These are phyloP conservation scores for Pseudogymnoascus verrucosus DNA, from an alignment of 2,329 filamentous ascomycete genomes.

Conservation along the genomic window DNA sequence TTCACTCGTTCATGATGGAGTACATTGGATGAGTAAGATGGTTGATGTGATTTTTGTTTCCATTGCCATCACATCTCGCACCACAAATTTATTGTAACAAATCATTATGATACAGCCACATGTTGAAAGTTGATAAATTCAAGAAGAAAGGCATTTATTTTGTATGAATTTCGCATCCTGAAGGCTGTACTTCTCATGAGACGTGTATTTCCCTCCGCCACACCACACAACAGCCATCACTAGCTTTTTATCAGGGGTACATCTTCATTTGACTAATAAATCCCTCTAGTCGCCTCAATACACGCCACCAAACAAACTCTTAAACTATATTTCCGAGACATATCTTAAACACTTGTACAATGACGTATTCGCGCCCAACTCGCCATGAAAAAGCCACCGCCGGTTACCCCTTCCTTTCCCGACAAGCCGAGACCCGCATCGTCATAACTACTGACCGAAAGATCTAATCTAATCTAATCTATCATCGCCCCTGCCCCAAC, in stretches of 20 bases:
- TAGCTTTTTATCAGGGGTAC: background rate
- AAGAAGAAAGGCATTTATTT: background rate
- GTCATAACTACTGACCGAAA: background rate
- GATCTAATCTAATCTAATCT: conserved; percentile 5
- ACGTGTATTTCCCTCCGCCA: background rate
- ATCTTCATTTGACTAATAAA: background rate
- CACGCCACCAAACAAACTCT: background rate
- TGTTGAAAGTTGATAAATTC: too few relatives aligned
- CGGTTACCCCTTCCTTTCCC: background rate
- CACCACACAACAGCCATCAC: background rate
- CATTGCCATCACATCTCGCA: background rate
- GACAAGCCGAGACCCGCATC: background rate
- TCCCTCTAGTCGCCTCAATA: background rate
- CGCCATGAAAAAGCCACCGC: background rate
- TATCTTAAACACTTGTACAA: background rate
- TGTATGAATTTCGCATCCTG: background rate
- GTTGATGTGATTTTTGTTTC: background rate
- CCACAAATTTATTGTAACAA: background rate
- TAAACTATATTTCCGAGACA: background rate
- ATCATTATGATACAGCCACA: too few relatives aligned
- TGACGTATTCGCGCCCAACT: background rate
- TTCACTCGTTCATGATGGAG: background rate
- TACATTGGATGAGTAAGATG: background rate
- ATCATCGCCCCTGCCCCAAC: background rate
- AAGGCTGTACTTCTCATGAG: background rate